A percentile compares a stretch with the other conserved stretches of the same genome.
phyloP scores from a whole-genome alignment of 1,284 basidiomycete species.

The Psilocybe mexicana region DNA sequence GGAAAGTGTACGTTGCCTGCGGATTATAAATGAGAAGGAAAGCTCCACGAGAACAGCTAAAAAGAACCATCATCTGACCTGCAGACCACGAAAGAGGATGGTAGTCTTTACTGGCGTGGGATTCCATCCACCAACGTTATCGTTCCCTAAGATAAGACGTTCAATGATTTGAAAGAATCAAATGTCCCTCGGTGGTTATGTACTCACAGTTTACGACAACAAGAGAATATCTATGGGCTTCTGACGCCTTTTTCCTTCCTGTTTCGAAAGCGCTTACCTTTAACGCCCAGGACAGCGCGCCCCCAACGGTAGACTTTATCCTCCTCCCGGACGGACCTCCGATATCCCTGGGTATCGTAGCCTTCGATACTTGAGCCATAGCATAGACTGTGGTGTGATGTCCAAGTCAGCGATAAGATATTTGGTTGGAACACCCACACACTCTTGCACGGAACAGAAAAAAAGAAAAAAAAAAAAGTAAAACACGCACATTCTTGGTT shows the following conservation, averaged over 20 bases:
- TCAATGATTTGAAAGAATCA: not conserved
- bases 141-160: conserved; percentile 20
- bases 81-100: conserved; percentile 67
- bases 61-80: conserved; percentile 37
- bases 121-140: conserved; percentile 45
- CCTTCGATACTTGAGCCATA: conserved; percentile 73
- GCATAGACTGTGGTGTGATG: conserved; percentile 53
- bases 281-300: conserved; percentile 54
- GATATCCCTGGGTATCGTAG: conserved; percentile 61
- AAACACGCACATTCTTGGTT: conserved; percentile 66
- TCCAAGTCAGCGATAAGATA: not conserved
- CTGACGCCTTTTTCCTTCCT: conserved; percentile 46
- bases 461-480: not conserved
- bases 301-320: conserved; percentile 59
- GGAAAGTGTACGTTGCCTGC: conserved; percentile 63
- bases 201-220: conserved; percentile 62
- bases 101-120: conserved; percentile 60
- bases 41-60: not conserved
- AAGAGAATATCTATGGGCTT: conserved; percentile 63
- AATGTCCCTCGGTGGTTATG: not conserved
- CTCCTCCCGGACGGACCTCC: conserved; percentile 67
- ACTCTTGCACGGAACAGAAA: too few species aligned
- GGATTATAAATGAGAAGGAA: not conserved
- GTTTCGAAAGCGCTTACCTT: conserved; percentile 68
- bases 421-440: too few species aligned